A percentile compares a stretch with the other conserved stretches of the same genome.
Conservation (phyloP, 148 eudicot genomes). For the Cornus kousa region DNA sequence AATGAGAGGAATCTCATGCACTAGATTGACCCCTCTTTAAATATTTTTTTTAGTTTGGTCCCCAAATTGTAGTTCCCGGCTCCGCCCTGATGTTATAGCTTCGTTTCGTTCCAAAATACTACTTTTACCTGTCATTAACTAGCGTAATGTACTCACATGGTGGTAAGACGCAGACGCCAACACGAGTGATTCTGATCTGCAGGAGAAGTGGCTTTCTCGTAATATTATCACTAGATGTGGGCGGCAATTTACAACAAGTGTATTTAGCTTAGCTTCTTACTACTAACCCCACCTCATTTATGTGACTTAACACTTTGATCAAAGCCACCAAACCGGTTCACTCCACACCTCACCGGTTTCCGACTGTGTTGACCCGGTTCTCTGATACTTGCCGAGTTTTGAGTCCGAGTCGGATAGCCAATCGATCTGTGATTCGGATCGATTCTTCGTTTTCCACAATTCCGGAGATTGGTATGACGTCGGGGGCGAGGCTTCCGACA, state of each 20-base stretch:
- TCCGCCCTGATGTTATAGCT: too few species aligned
- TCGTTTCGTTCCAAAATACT: too few species aligned
- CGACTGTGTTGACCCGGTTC: background rate
- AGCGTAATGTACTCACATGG: too few species aligned
- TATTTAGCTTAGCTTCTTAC: slow-evolving; percentile 15
- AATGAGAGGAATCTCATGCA: too few species aligned
- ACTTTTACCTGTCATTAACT: too few species aligned
- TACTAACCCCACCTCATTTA: background rate
- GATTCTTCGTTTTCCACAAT: background rate
- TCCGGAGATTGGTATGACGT: slow-evolving; percentile 33
- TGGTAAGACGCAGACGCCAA: too few species aligned
- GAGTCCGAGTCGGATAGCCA: slow-evolving; percentile 3
- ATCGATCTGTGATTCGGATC: too few species aligned
- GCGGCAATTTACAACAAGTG: background rate
- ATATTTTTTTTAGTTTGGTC: too few species aligned
- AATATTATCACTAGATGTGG: slow-evolving; percentile 2
- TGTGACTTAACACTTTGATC: background rate
- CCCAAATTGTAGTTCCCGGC: too few species aligned
- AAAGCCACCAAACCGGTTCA: background rate
- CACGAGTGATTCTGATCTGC: too few species aligned
- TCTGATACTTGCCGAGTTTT: background rate
- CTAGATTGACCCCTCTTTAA: too few species aligned
- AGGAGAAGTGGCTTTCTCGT: slow-evolving; percentile 32
- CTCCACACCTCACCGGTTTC: background rate
- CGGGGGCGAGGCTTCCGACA: slow-evolving; percentile 87